These are phyloP conservation scores for Hymenoscyphus infarciens DNA, from an alignment of 2,329 filamentous ascomycete genomes.

Conservation along the genomic window DNA sequence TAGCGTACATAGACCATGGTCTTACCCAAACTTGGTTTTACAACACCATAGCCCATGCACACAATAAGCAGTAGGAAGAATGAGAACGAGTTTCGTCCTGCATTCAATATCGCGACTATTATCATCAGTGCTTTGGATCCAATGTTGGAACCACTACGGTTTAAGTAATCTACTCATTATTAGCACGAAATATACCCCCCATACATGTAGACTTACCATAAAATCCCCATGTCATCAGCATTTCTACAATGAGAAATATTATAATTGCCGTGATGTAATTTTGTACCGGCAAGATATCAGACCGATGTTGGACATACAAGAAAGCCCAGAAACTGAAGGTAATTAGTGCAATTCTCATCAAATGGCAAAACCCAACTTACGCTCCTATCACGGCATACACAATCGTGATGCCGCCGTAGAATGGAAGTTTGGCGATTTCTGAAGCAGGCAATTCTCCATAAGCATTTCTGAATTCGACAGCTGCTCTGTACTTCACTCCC, in stretches of 20 bases:
- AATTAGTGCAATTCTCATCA: slow-evolving; percentile 14
- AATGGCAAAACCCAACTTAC: slow-evolving; percentile 41
- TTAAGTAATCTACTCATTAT: slow-evolving; percentile 72
- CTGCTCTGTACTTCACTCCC: slow-evolving; percentile 64
- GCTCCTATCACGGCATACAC: slow-evolving; percentile 83
- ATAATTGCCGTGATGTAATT: slow-evolving; percentile 99
- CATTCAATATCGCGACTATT: slow-evolving; percentile 88
- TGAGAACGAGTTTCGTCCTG: slow-evolving; percentile 92
- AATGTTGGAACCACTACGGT: slow-evolving; percentile 79
- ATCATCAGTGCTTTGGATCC: slow-evolving; percentile 84
- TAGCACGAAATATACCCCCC: slow-evolving; percentile 29
- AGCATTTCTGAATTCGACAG: slow-evolving; percentile 90
- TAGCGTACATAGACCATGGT: slow-evolving; percentile 93
- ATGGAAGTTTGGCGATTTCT: slow-evolving; percentile 94
- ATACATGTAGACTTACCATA: slow-evolving; percentile 57
- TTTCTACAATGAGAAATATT: slow-evolving; percentile 89
- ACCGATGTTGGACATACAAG: slow-evolving; percentile 88
- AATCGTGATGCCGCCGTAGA: slow-evolving; percentile 92
- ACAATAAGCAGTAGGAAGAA: slow-evolving; percentile 98
- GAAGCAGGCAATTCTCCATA: slow-evolving; percentile 94
- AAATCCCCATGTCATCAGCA: slow-evolving; percentile 98
- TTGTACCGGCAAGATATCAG: slow-evolving; percentile 93
- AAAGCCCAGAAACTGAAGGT: slow-evolving; percentile 77
- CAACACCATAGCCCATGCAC: slow-evolving; percentile 98
- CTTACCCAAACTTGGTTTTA: slow-evolving; percentile 85